phyloP scores from a whole-genome alignment of 2,329 filamentous ascomycete species.

The Cercospora zeina region DNA sequence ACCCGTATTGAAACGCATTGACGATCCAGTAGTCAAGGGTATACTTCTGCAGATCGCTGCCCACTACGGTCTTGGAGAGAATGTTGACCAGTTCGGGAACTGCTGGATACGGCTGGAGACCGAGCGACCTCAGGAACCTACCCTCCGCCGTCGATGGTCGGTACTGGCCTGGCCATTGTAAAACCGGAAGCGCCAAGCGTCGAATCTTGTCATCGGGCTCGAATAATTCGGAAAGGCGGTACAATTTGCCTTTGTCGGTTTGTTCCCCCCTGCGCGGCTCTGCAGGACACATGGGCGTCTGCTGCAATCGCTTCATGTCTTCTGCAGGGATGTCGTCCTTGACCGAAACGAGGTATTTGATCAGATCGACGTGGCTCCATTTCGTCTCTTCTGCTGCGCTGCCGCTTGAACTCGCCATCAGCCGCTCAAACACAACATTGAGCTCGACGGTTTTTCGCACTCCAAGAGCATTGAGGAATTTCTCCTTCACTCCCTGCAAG shows the following conservation, averaged over 20 bases:
- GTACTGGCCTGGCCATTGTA: slow-evolving; percentile 80
- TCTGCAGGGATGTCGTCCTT: slow-evolving; percentile 79
- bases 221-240: slow-evolving; percentile 75
- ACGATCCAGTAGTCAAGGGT: slow-evolving; percentile 80
- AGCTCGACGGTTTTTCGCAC: slow-evolving; percentile 95
- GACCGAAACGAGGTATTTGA: slow-evolving; percentile 91
- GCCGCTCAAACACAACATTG: slow-evolving; percentile 84
- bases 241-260: slow-evolving; percentile 48
- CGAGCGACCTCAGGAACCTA: slow-evolving; percentile 70
- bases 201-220: slow-evolving; percentile 73
- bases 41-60: slow-evolving; percentile 62
- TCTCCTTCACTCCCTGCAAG: slow-evolving; percentile 82
- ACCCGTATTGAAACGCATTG: slow-evolving; percentile 76
- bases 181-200: slow-evolving; percentile 68
- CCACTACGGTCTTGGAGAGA: slow-evolving; percentile 65
- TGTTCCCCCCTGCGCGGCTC: slow-evolving; percentile 56
- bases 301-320: slow-evolving; percentile 75
- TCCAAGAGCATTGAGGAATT: slow-evolving; percentile 77
- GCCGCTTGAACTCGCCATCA: slow-evolving; percentile 63
- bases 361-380: slow-evolving; percentile 92
- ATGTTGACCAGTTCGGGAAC: slow-evolving; percentile 74
- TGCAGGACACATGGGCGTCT: slow-evolving; percentile 78
- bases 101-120: slow-evolving; percentile 69
- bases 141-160: slow-evolving; percentile 68
- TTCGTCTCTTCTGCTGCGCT: slow-evolving; percentile 55